These are phyloP conservation scores for Gloeostereum incarnatum DNA, from an alignment of 768 basidiomycete species.

Conservation along the genomic window DNA sequence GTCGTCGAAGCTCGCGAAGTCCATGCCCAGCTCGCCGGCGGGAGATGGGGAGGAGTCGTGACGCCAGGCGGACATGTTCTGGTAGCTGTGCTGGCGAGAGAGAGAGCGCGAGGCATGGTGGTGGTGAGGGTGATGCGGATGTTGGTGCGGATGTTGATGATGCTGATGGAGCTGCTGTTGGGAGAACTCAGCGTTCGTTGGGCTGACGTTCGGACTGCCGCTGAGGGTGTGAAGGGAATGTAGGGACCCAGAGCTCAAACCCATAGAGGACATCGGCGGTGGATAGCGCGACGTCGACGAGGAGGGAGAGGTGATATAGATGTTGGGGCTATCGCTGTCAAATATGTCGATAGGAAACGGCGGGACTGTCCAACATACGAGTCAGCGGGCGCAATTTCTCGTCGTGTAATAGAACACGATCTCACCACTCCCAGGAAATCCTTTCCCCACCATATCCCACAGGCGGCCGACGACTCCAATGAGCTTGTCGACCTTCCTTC, in stretches of 20 bases:
- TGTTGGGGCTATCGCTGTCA: constrained; percentile 55
- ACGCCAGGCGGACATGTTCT: no score
- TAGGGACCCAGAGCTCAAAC: constrained; percentile 22
- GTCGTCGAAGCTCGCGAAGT: constrained; percentile 29
- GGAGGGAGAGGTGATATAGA: constrained; percentile 61
- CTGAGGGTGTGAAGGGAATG: constrained; percentile 38
- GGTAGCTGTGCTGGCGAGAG: constrained; percentile 54
- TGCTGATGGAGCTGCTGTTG: constrained; percentile 9
- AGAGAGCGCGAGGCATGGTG: constrained; percentile 31
- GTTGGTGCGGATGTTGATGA: background rate
- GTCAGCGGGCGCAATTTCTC: background rate
- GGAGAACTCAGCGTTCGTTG: constrained; percentile 38
- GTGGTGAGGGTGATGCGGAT: constrained; percentile 17
- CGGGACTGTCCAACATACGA: constrained; percentile 24
- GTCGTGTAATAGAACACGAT: background rate
- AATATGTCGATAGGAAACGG: constrained; percentile 44
- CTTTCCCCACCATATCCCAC: constrained; percentile 53
- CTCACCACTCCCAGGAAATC: constrained; percentile 42
- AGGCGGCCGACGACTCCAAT: constrained; percentile 47
- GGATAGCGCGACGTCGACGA: constrained; percentile 27
- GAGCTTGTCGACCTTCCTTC: constrained; percentile 52
- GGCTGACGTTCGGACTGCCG: constrained; percentile 36
- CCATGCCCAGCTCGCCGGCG: constrained; percentile 29
- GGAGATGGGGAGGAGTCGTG: no score
- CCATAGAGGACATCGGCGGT: constrained; percentile 33